phyloP scores from a whole-genome alignment of 768 basidiomycete species.

The Podaxis sp. region DNA sequence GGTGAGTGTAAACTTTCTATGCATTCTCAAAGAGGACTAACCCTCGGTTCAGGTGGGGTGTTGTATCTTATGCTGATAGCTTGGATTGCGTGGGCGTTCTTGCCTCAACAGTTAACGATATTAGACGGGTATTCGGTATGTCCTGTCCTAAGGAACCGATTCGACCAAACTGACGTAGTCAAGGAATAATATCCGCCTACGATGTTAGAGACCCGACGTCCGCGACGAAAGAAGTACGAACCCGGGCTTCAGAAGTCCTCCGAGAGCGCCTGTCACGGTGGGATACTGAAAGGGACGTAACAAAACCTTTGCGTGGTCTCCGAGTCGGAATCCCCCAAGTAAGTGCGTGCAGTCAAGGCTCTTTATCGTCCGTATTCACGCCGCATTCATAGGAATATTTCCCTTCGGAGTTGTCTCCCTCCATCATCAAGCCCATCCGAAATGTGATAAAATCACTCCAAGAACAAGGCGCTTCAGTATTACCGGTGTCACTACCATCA shows the following conservation, averaged over 20 bases:
- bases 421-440: constrained; percentile 46
- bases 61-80: constrained; percentile 92
- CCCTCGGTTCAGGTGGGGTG: constrained; percentile 66
- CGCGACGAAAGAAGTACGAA: constrained; percentile 40
- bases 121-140: constrained; percentile 66
- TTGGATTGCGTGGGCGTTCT: constrained; percentile 93
- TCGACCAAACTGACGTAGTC: background rate
- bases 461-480: constrained; percentile 60
- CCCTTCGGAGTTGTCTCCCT: constrained; percentile 58
- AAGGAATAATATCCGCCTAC: constrained; percentile 50
- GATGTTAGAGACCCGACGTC: constrained; percentile 80
- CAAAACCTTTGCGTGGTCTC: constrained; percentile 44
- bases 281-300: background rate
- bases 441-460: constrained; percentile 39
- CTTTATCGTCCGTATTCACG: constrained; percentile 1
- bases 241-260: constrained; percentile 20
- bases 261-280: constrained; percentile 17
- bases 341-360: constrained; percentile 3
- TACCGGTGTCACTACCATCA: constrained; percentile 72
- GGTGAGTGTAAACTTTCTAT: constrained; percentile 43
- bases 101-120: constrained; percentile 48
- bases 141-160: constrained; percentile 4
- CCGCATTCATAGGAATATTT: constrained; percentile 65
- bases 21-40: background rate
- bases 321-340: constrained; percentile 79